A percentile compares a stretch with the other conserved stretches of the same genome.
Evolutionary conservation across 202 grass and related monocot genomes (phyloP).

Genomic region (Cymbopogon flexuosus): DNA sequence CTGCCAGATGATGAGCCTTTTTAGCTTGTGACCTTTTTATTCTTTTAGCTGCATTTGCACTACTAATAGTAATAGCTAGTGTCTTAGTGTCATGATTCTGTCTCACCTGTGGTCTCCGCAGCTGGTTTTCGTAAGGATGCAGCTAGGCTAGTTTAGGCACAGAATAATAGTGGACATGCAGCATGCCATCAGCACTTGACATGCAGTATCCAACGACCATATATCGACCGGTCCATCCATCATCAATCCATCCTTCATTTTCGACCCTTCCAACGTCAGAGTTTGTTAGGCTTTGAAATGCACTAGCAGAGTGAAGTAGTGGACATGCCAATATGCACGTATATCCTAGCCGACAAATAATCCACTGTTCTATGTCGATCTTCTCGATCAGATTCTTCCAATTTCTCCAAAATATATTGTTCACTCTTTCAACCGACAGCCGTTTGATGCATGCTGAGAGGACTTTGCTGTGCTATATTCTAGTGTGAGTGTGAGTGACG

Average conservation of each 20-base stretch:
- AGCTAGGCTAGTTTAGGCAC: not conserved
- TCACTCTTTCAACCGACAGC: no score
- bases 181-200: no score
- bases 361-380: no score
- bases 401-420: no score
- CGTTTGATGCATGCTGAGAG: no score
- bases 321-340: no score
- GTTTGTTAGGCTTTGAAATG: conserved; percentile 61
- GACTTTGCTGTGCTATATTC: no score
- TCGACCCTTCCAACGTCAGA: conserved; percentile 43
- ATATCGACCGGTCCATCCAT: not conserved
- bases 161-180: conserved; percentile 7
- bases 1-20: no score
- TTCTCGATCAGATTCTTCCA: no score
- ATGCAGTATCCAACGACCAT: not conserved
- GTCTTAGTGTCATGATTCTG: conserved; percentile 21
- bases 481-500: no score
- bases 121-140: conserved; percentile 44
- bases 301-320: not conserved
- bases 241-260: not conserved
- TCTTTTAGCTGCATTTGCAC: not conserved
- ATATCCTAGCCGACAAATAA: conserved; percentile 8
- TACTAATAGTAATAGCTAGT: not conserved
- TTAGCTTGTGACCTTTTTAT: not conserved
- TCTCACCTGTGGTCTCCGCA: not conserved